phyloP scores from a whole-genome alignment of 768 basidiomycete genomes.

The Boletellus ananiceps region DNA sequence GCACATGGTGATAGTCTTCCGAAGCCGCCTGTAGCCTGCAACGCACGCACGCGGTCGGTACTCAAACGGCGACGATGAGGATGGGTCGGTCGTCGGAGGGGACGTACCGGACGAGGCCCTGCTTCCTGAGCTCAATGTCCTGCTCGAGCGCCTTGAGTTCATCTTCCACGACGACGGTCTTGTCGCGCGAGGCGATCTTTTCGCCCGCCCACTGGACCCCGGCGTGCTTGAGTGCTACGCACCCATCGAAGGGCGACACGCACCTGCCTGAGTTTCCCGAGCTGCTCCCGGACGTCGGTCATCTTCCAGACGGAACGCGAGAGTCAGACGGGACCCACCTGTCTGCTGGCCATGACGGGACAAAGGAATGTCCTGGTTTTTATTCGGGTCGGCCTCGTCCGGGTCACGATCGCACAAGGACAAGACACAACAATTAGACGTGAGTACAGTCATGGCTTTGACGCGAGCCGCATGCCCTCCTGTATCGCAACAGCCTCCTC shows the following conservation, averaged over 20 bases:
- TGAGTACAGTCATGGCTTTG: constrained; percentile 33
- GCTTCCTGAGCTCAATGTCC: constrained; percentile 77
- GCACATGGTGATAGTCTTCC: constrained; percentile 58
- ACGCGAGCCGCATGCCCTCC: constrained; percentile 70
- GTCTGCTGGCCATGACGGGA: constrained; percentile 63
- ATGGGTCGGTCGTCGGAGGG: neutral
- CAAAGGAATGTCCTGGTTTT: constrained; percentile 19
- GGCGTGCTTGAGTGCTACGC: constrained; percentile 11
- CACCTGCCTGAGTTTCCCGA: constrained; percentile 78
- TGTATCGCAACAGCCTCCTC: constrained; percentile 82
- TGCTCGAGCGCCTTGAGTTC: constrained; percentile 79
- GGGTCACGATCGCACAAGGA: neutral
- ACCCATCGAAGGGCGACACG: constrained; percentile 12
- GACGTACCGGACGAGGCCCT: constrained; percentile 66
- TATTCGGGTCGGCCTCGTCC: constrained; percentile 14
- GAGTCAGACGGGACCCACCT: constrained; percentile 37
- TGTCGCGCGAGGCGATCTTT: constrained; percentile 80
- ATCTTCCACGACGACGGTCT: constrained; percentile 61
- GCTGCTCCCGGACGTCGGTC: constrained; percentile 37
- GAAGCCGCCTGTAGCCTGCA: constrained; percentile 68
- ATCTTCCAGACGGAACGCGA: neutral
- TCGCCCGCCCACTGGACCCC: constrained; percentile 79
- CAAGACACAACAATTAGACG: neutral
- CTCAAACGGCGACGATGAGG: too few species aligned
- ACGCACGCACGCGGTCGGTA: neutral